Evolutionary conservation across 73 alveolate species (phyloP).

Genomic region (Tetrahymena elliotti): DNA sequence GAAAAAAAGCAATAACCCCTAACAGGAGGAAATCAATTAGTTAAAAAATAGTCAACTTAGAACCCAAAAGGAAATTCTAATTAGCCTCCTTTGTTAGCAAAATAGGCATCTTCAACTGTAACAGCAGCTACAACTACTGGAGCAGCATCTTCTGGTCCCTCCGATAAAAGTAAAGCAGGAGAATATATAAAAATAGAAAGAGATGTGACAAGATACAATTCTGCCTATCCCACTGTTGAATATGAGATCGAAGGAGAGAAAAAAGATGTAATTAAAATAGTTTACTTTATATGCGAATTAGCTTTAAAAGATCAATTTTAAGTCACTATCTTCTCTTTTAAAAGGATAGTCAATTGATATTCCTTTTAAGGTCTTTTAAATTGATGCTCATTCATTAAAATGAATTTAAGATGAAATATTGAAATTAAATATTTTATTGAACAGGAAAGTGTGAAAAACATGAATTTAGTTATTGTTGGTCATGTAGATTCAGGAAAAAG

Average conservation of each 20-base stretch:
- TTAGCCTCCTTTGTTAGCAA: not conserved
- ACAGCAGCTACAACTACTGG: not conserved
- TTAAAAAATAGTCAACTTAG: not conserved
- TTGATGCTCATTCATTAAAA: not conserved
- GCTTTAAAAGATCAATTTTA: not conserved
- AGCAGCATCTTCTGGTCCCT: not conserved
- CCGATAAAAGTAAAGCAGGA: not conserved
- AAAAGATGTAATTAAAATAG: not conserved
- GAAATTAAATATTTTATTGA: not conserved
- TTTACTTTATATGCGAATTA: not conserved
- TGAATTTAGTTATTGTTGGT: constrained; percentile 10
- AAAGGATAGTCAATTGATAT: not conserved
- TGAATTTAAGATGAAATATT: not conserved
- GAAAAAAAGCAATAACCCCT: not conserved
- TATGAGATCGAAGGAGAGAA: not conserved
- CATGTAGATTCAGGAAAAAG: constrained; percentile 38
- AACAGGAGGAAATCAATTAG: not conserved
- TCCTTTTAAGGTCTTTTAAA: not conserved
- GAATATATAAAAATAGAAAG: not conserved
- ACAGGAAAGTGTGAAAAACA: not conserved
- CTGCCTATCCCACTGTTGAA: not conserved
- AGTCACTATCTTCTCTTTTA: not conserved
- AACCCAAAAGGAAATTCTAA: not conserved
- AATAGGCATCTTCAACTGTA: not conserved
- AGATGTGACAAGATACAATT: not conserved